These are phyloP conservation scores for Aspergillus ruber DNA, from an alignment of 2,329 filamentous ascomycete species.

Conservation along the genomic window DNA sequence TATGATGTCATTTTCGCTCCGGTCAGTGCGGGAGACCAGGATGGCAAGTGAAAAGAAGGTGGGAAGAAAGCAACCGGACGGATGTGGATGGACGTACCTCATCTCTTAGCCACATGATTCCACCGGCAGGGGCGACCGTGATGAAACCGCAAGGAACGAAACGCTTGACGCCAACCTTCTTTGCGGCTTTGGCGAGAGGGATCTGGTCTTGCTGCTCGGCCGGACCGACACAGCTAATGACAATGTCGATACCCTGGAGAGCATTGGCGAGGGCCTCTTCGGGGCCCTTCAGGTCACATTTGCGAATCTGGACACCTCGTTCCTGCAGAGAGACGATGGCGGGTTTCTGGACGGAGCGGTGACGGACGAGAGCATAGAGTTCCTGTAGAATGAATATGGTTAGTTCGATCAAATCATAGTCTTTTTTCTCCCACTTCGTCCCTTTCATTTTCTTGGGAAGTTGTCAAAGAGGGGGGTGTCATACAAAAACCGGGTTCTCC, in stretches of 20 bases:
- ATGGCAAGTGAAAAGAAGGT: constrained; percentile 1
- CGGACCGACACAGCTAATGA: constrained; percentile 40
- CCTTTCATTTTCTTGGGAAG: too few species aligned
- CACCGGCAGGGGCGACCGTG: constrained; percentile 41
- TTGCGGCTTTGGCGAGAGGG: constrained; percentile 43
- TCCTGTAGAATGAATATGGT: constrained; percentile 30
- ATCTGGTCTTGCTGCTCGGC: constrained; percentile 38
- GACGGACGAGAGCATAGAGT: constrained; percentile 44
- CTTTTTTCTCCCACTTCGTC: too few species aligned
- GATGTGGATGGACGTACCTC: constrained; percentile 23
- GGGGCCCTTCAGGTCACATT: constrained; percentile 38
- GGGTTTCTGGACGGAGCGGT: constrained; percentile 43
- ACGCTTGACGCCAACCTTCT: constrained; percentile 45
- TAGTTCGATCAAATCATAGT: not conserved
- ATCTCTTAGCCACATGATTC: constrained; percentile 39
- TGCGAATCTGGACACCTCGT: constrained; percentile 40
- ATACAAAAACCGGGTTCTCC: constrained; percentile 21
- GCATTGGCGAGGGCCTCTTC: constrained; percentile 38
- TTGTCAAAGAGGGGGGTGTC: not conserved
- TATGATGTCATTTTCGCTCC: not conserved
- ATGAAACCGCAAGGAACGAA: constrained; percentile 49
- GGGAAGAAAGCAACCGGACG: constrained; percentile 1
- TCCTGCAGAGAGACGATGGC: constrained; percentile 35
- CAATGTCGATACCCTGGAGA: constrained; percentile 39
- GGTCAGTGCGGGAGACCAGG: not conserved